phyloP scores from a whole-genome alignment of 495 filamentous ascomycete species.

The Penicillium longicatenatum region DNA sequence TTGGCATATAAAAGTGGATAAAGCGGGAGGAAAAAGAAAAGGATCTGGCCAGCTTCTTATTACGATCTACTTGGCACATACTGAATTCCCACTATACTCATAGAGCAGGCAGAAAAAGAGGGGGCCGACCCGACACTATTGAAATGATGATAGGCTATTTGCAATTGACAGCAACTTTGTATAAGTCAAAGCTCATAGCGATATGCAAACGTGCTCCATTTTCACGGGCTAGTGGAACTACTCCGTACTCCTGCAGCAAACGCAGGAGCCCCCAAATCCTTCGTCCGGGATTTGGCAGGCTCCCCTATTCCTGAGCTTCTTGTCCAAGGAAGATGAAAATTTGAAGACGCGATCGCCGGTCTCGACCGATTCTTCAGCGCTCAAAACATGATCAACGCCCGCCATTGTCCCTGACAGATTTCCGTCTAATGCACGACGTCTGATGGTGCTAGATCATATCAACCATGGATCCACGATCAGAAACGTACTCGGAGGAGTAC shows the following conservation, averaged over 20 bases:
- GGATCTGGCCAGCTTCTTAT: background rate
- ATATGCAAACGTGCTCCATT: background rate
- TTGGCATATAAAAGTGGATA: background rate
- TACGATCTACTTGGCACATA: background rate
- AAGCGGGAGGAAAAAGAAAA: no score
- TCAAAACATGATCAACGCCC: conserved; percentile 1
- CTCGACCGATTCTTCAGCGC: background rate
- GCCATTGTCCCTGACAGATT: background rate
- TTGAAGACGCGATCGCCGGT: background rate
- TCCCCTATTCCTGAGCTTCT: background rate
- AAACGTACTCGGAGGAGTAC: background rate
- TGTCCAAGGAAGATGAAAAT: background rate
- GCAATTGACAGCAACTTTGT: background rate
- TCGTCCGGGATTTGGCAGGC: no score
- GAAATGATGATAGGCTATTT: background rate
- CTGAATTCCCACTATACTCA: background rate
- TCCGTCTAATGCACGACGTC: background rate
- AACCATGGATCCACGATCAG: background rate
- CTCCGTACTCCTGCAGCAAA: background rate
- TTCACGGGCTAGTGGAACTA: background rate
- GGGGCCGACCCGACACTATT: background rate
- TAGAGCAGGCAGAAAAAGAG: background rate
- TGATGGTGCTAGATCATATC: no score
- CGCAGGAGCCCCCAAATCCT: background rate
- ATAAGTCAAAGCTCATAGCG: background rate